Conservation (phyloP, 2,329 filamentous ascomycete genomes). For the Colletotrichum tanaceti region DNA sequence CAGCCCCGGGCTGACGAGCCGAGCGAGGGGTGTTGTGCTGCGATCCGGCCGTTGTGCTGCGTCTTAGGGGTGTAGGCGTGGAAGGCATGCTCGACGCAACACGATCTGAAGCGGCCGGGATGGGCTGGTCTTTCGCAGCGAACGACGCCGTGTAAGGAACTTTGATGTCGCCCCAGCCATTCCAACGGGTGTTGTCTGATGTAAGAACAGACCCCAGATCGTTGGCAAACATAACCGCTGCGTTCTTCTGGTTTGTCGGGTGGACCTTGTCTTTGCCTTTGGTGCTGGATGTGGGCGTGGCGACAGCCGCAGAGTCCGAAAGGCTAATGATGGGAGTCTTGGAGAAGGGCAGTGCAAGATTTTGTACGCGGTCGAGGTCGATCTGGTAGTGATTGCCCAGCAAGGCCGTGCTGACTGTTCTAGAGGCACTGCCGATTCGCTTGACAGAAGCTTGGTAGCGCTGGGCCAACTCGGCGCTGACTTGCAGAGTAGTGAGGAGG, state of each 20-base stretch:
- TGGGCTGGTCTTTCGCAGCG: conserved; percentile 39
- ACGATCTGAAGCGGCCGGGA: conserved; percentile 23
- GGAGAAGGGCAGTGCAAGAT: conserved; percentile 83
- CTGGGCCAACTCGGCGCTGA: conserved; percentile 88
- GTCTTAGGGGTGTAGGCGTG: conserved; percentile 81
- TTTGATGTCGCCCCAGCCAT: conserved; percentile 83
- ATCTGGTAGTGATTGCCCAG: conserved; percentile 88
- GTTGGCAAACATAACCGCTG: conserved; percentile 78
- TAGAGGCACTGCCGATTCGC: conserved; percentile 73
- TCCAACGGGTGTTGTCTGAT: conserved; percentile 69
- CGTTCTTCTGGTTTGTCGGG: conserved; percentile 56
- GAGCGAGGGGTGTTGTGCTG: conserved; percentile 58
- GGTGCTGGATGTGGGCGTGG: conserved; percentile 64
- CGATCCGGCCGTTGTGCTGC: conserved; percentile 68
- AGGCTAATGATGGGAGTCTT: conserved; percentile 72
- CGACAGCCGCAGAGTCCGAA: conserved; percentile 62
- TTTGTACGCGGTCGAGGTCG: conserved; percentile 82
- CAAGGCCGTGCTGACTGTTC: conserved; percentile 76
- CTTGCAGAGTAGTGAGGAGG: conserved; percentile 80
- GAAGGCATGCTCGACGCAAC: conserved; percentile 62
- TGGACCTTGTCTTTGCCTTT: conserved; percentile 82
- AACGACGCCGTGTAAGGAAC: conserved; percentile 70
- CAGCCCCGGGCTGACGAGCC: conserved; percentile 47
- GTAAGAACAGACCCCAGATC: conserved; percentile 83
- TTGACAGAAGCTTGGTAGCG: conserved; percentile 92